Conservation (phyloP, 192 early-diverging fungal genomes). For the Rhizophagus sp. region DNA sequence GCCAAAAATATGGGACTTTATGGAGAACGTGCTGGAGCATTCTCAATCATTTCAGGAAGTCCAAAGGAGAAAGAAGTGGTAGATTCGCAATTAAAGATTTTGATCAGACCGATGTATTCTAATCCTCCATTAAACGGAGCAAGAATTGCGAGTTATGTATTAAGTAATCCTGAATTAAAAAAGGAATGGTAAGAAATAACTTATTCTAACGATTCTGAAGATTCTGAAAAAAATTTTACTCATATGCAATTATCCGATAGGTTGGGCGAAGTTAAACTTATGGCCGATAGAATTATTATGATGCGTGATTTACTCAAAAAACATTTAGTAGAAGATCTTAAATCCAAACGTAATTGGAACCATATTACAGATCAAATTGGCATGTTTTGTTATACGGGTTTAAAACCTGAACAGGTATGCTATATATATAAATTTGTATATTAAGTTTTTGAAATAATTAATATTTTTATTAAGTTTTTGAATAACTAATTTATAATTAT, state of each 20-base stretch:
- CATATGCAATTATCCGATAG: neutral
- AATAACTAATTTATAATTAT: neutral
- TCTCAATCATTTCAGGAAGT: conserved; percentile 78
- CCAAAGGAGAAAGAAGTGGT: conserved; percentile 77
- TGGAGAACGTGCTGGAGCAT: conserved; percentile 93
- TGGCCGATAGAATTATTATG: conserved; percentile 95
- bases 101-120: conserved; percentile 98
- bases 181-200: conserved; percentile 67
- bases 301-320: conserved; percentile 82
- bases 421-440: too few relatives aligned
- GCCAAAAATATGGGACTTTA: conserved; percentile 99
- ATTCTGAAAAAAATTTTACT: neutral
- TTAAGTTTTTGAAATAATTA: too few relatives aligned
- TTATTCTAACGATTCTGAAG: neutral
- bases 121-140: conserved; percentile 97
- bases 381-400: conserved; percentile 98
- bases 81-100: conserved; percentile 92
- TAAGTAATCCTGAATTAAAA: conserved; percentile 72
- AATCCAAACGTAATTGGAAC: conserved; percentile 77
- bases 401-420: conserved; percentile 75
- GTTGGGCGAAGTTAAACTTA: conserved; percentile 84
- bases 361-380: conserved; percentile 97
- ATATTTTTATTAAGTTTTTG: too few relatives aligned
- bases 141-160: conserved; percentile 87
- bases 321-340: conserved; percentile 82